phyloP scores from a whole-genome alignment of 306 rosid species.

The Quercus glauca region DNA sequence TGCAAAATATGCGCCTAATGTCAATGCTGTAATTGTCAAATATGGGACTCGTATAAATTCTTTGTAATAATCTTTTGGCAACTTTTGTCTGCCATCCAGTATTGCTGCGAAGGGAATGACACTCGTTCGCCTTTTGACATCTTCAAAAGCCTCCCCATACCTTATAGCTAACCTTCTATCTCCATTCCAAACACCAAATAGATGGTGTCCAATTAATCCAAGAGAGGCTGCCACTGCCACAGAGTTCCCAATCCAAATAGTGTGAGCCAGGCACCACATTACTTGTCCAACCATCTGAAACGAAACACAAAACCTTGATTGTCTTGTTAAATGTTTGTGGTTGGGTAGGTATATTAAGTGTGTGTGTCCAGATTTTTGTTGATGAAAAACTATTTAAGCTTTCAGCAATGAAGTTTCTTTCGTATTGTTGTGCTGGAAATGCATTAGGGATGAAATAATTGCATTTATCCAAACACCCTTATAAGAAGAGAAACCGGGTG shows the following conservation, averaged over 20 bases:
- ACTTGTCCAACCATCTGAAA: conserved; percentile 90
- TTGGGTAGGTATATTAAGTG: neutral
- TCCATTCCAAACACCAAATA: conserved; percentile 96
- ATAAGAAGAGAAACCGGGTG: neutral
- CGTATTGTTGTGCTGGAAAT: neutral
- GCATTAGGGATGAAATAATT: neutral
- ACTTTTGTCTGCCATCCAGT: conserved; percentile 77
- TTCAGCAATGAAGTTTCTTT: neutral
- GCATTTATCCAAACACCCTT: neutral
- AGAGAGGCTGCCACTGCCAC: conserved; percentile 83
- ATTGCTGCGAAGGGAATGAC: conserved; percentile 87
- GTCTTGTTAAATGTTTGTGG: neutral
- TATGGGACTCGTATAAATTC: conserved; percentile 87
- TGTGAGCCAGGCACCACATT: conserved; percentile 92
- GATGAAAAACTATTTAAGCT: neutral
- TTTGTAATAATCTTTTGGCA: conserved; percentile 80
- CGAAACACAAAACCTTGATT: conserved; percentile 19
- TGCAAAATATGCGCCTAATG: conserved; percentile 84
- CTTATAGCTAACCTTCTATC: conserved; percentile 65
- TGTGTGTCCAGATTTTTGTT: neutral
- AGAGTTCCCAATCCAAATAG: conserved; percentile 88
- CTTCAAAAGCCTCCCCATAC: conserved; percentile 66
- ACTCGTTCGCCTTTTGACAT: conserved; percentile 68
- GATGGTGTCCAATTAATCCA: conserved; percentile 84
- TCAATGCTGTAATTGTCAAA: conserved; percentile 63